Conservation (phyloP, 2,329 filamentous ascomycete species). For the Alternaria sp. region DNA sequence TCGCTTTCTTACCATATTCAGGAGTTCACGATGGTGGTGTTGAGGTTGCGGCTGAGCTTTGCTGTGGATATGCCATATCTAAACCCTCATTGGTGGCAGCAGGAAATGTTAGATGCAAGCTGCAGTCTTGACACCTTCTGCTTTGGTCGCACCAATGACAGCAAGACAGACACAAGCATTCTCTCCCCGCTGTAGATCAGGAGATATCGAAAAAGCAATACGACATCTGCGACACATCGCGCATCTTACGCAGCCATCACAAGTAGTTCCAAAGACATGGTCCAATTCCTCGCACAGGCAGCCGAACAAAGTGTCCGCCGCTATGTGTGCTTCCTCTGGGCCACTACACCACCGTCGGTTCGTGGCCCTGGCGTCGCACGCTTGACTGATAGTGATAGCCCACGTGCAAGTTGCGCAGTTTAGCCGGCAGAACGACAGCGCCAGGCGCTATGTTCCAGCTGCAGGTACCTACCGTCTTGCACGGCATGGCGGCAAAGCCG, state of each 20-base stretch:
- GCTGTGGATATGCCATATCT: constrained; percentile 7
- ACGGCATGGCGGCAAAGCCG: constrained; percentile 27
- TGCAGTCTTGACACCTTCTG: constrained; percentile 24
- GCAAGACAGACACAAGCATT: constrained; percentile 1
- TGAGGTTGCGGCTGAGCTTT: constrained; percentile 17
- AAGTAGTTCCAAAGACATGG: neutral
- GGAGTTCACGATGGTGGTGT: constrained; percentile 16
- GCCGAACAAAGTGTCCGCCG: constrained; percentile 1
- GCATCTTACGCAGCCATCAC: constrained; percentile 5
- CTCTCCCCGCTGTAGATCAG: constrained; percentile 10
- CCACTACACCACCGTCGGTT: constrained; percentile 11
- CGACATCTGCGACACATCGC: neutral
- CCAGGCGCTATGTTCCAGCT: constrained; percentile 1
- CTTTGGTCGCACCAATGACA: constrained; percentile 19
- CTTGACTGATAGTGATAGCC: constrained; percentile 28
- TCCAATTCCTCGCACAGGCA: constrained; percentile 4
- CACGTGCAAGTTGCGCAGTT: constrained; percentile 30
- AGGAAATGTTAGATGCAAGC: constrained; percentile 14
- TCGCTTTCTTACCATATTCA: constrained; percentile 3
- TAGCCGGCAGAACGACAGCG: constrained; percentile 26
- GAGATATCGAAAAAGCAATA: constrained; percentile 9
- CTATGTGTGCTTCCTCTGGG: constrained; percentile 1
- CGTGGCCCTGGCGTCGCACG: constrained; percentile 16
- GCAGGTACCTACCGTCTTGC: constrained; percentile 19
- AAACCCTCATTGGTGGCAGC: constrained; percentile 18